These are phyloP conservation scores for Colletotrichum sansevieriae DNA, from an alignment of 2,329 filamentous ascomycete species.

Conservation along the genomic window DNA sequence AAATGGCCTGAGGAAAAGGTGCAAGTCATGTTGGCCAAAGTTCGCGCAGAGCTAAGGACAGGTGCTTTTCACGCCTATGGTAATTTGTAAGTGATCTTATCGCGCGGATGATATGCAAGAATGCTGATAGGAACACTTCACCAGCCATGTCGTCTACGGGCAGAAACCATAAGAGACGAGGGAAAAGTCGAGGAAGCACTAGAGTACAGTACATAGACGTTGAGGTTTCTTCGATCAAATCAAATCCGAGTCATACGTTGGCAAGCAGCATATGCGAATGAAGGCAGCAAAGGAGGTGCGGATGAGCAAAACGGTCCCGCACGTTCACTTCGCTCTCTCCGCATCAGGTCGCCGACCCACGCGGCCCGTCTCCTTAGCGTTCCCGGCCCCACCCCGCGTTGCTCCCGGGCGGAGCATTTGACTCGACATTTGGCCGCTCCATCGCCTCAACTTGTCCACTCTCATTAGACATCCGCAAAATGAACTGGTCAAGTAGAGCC, in stretches of 20 bases:
- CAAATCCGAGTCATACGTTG: too few species aligned
- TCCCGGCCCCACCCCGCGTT: constrained; percentile 9
- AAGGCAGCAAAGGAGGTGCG: neutral
- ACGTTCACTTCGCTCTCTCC: neutral
- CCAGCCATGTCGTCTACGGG: constrained; percentile 36
- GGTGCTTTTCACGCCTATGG: constrained; percentile 46
- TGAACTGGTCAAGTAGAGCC: too few species aligned
- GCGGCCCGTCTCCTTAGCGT: constrained; percentile 12
- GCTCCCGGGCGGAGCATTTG: constrained; percentile 14
- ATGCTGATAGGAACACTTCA: neutral
- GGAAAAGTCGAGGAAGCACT: neutral
- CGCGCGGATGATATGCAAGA: neutral
- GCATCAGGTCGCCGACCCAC: neutral
- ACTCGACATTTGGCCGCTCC: too few species aligned
- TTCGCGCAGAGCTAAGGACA: constrained; percentile 49
- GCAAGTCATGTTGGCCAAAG: constrained; percentile 47
- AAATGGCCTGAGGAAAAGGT: constrained; percentile 47
- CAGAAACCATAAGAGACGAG: constrained; percentile 33
- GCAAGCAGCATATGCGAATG: too few species aligned
- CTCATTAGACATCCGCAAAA: too few species aligned
- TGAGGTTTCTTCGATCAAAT: too few species aligned
- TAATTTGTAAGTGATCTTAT: constrained; percentile 43
- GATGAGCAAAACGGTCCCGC: neutral
- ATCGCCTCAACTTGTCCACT: too few species aligned
- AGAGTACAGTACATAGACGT: too few species aligned